phyloP scores from a whole-genome alignment of 768 basidiomycete genomes.

The Termitomyces sp. region DNA sequence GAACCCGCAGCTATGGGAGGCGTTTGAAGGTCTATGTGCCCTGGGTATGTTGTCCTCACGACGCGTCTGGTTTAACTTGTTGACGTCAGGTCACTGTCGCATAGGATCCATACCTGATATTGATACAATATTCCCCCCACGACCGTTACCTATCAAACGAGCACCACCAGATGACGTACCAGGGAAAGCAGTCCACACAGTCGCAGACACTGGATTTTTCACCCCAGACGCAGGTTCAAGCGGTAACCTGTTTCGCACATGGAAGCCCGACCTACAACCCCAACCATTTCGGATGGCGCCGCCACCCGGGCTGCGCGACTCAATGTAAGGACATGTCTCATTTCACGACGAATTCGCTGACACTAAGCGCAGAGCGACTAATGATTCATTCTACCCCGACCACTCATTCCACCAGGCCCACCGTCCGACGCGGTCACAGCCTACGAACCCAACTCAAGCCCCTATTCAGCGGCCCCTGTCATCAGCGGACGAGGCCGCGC shows the following conservation, averaged over 20 bases:
- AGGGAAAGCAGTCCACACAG: constrained; percentile 41
- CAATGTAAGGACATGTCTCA: constrained; percentile 40
- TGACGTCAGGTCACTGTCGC: neutral
- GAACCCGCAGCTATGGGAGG: constrained; percentile 88
- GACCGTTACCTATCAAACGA: constrained; percentile 51
- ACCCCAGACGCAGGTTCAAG: constrained; percentile 61
- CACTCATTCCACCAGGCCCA: constrained; percentile 52
- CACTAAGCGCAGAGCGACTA: constrained; percentile 39
- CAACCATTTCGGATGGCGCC: constrained; percentile 57
- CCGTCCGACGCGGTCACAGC: constrained; percentile 40
- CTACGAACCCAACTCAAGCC: constrained; percentile 33
- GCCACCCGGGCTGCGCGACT: constrained; percentile 51
- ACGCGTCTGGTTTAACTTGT: constrained; percentile 6
- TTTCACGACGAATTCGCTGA: constrained; percentile 13
- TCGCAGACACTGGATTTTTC: constrained; percentile 72
- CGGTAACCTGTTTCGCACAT: constrained; percentile 51
- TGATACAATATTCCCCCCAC: constrained; percentile 67
- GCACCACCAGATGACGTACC: constrained; percentile 46
- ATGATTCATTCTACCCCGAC: constrained; percentile 54
- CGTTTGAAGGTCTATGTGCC: constrained; percentile 81
- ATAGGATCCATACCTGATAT: constrained; percentile 67
- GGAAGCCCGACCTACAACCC: constrained; percentile 49
- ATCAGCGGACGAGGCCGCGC: constrained; percentile 78
- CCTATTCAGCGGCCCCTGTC: constrained; percentile 66
- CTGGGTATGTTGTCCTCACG: constrained; percentile 50